These are phyloP conservation scores for Lolium rigidum DNA, from an alignment of 176 grass and related monocot genomes.

Conservation along the genomic window DNA sequence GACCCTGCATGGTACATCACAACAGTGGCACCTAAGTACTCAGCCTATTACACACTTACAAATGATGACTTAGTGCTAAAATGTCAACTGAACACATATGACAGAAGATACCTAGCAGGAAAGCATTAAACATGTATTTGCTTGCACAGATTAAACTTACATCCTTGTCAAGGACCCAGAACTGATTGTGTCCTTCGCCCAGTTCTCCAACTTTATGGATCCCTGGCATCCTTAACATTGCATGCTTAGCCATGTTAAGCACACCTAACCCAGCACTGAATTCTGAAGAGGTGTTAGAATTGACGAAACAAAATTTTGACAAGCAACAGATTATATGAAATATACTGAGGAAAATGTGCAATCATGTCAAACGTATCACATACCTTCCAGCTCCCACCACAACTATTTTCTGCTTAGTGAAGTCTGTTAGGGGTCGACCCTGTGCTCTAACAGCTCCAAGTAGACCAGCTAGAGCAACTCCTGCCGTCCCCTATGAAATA, in stretches of 20 bases:
- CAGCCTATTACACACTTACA: slow-evolving; percentile 7
- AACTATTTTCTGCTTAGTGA: slow-evolving; percentile 91
- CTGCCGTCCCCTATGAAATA: slow-evolving; percentile 82
- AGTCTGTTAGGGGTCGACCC: slow-evolving; percentile 73
- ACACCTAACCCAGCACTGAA: slow-evolving; percentile 99
- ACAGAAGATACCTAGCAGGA: neutral
- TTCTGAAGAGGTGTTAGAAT: slow-evolving; percentile 60
- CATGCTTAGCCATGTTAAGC: slow-evolving; percentile 85
- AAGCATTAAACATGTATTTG: neutral
- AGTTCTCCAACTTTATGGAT: slow-evolving; percentile 48
- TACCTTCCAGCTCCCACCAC: slow-evolving; percentile 99
- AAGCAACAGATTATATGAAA: slow-evolving; percentile 26
- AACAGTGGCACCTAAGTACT: neutral
- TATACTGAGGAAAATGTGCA: slow-evolving; percentile 23
- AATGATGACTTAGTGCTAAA: slow-evolving; percentile 1
- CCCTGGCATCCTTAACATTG: slow-evolving; percentile 76
- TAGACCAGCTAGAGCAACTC: slow-evolving; percentile 97
- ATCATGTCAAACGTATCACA: slow-evolving; percentile 38
- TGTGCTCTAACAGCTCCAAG: slow-evolving; percentile 94
- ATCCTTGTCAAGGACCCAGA: slow-evolving; percentile 98
- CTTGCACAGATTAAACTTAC: slow-evolving; percentile 48
- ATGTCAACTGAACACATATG: neutral
- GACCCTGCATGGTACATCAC: slow-evolving; percentile 55
- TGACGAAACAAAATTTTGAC: slow-evolving; percentile 34
- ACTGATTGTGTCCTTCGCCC: slow-evolving; percentile 73